Base-by-base conservation (phyloP, 2,329 filamentous ascomycete genomes). In the Scytalidium lignicola region DNA sequence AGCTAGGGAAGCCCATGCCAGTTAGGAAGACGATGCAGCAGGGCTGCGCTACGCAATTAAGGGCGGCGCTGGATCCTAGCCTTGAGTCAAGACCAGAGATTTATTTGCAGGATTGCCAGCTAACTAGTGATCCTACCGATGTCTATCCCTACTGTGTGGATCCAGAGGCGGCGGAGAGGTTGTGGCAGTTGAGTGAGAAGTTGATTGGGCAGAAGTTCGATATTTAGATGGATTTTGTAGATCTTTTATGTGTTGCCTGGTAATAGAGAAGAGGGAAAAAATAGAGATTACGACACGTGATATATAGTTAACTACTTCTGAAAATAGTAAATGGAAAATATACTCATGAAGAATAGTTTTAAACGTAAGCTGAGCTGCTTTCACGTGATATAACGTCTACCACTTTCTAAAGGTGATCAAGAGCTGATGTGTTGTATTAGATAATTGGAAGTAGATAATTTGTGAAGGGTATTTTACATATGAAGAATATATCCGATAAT, bases 101-200 rank as follows among this genome's bases (percentile, higher is more conserved):
- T 17, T 37, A 37, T 17, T 37, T 37, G 15, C 32, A 37, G 32
- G 32, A 37, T n/a, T 37, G 32, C 32, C 32, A 37, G 32, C 15
- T 37, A 13, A 61, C 4, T 52, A 62, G 32, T 68, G 21, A 65
- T 65, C 2, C 53, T 9, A 15, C 41, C 8, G 20, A 46, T 15
- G 4, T 54, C 4, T 39, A 37, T 17, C 29, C 46, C 6, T 47
- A 44, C 37, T 50, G 50, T 40, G 28, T 44, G 18, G 48, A 39
- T 28, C 19, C 43, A 2, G 22, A 39, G 19, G 41, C 29, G n/a
- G 72, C 73, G 0, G 67, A 71, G 47, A 70, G 58, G 56, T 58
- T 75, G 28, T 76, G 73, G 74, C 62, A 62, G 32, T 46, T 74
- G 46, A 74, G 69, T 32, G 70, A 74, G 61, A 59, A 70, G 53